A percentile compares a stretch with the other conserved stretches of the same genome.
These are phyloP conservation scores for Leccinellum luteum DNA, from an alignment of 768 basidiomycete species.

Conservation along the genomic window DNA sequence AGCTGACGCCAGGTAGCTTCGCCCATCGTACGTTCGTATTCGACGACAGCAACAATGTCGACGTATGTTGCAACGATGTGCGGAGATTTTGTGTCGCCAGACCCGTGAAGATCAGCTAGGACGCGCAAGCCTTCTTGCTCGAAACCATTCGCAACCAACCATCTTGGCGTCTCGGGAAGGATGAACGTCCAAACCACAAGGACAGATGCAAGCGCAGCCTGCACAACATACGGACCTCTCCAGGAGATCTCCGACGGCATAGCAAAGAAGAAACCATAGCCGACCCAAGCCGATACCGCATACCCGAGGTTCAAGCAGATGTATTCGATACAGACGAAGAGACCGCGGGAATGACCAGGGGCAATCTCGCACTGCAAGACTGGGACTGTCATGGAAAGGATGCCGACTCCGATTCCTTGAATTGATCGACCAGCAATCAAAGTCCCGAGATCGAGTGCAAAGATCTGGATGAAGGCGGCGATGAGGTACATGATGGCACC, in stretches of 20 bases:
- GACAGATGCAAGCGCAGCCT: conserved; percentile 47
- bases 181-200: conserved; percentile 47
- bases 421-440: conserved; percentile 44
- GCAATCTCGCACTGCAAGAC: conserved; percentile 50
- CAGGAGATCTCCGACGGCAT: conserved; percentile 48
- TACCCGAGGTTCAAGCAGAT: conserved; percentile 51
- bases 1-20: conserved; percentile 48
- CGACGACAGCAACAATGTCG: conserved; percentile 40
- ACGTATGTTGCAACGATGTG: conserved; percentile 43
- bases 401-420: conserved; percentile 48
- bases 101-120: conserved; percentile 57
- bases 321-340: conserved; percentile 54
- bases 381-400: conserved; percentile 51
- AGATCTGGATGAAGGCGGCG: conserved; percentile 49
- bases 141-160: conserved; percentile 54
- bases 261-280: conserved; percentile 49
- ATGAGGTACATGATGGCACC: conserved; percentile 49
- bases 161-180: conserved; percentile 53
- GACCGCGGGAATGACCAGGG: conserved; percentile 46
- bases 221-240: conserved; percentile 55
- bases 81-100: conserved; percentile 43
- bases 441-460: conserved; percentile 41
- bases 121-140: conserved; percentile 46
- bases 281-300: conserved; percentile 48
- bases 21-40: conserved; percentile 38